These are phyloP conservation scores for Scleroderma citrinum DNA, from an alignment of 768 basidiomycete species.

Conservation along the genomic window DNA sequence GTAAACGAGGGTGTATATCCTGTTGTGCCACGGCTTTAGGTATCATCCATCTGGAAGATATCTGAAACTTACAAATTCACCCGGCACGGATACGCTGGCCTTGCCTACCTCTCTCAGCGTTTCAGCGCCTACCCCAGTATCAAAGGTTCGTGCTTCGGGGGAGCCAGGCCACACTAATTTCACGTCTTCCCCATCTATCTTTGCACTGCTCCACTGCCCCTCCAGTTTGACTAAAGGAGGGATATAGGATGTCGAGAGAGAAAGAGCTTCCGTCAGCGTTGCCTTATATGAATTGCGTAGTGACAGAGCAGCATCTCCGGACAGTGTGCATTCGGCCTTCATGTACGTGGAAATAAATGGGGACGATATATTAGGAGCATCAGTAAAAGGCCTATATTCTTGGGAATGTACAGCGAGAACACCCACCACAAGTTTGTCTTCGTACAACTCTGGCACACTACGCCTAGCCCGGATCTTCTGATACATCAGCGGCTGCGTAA, in stretches of 20 bases:
- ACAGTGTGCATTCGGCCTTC: conserved; percentile 37
- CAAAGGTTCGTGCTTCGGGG: conserved; percentile 47
- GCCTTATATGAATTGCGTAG: conserved; percentile 56
- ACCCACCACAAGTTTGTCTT: conserved; percentile 68
- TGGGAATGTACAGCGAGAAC: background rate
- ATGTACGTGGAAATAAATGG: background rate
- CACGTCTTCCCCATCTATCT: conserved; percentile 9
- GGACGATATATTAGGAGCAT: no score
- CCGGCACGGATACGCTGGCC: conserved; percentile 58
- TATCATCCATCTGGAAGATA: background rate
- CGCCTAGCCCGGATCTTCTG: conserved; percentile 71
- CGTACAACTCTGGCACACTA: conserved; percentile 78
- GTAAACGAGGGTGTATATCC: conserved; percentile 76
- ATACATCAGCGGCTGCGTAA: conserved; percentile 91
- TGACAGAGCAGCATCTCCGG: conserved; percentile 39
- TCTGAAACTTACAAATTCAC: conserved; percentile 52
- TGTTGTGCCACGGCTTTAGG: conserved; percentile 20
- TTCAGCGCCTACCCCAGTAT: conserved; percentile 58
- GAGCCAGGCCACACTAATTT: conserved; percentile 54
- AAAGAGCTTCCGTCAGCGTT: conserved; percentile 58
- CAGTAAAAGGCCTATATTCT: no score
- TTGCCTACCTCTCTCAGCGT: conserved; percentile 54
- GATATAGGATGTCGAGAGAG: conserved; percentile 39
- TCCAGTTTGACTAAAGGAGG: conserved; percentile 53
- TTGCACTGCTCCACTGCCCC: conserved; percentile 54